Conservation (phyloP, 768 basidiomycete species). For the Lactifluus subvellereus region DNA sequence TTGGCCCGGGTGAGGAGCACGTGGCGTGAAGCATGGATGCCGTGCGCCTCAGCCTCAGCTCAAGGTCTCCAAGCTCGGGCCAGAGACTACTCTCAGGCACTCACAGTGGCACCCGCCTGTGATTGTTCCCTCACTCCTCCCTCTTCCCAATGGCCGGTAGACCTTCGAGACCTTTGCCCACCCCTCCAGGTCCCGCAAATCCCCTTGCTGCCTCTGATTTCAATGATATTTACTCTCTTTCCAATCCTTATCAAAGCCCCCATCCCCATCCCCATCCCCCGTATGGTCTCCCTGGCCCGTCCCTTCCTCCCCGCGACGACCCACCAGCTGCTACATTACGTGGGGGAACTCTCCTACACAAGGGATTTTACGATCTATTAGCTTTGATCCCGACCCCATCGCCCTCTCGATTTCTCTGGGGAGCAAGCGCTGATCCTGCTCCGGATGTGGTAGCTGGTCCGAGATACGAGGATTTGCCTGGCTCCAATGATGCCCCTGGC, state of each 20-base stretch:
- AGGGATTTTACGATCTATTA: slow-evolving; percentile 85
- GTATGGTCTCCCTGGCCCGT: slow-evolving; percentile 26
- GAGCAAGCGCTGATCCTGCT: slow-evolving; percentile 31
- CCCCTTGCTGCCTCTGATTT: neutral
- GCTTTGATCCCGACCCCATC: slow-evolving; percentile 64
- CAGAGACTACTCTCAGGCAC: too few species aligned
- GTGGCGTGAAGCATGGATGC: slow-evolving; percentile 17
- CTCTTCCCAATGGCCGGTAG: slow-evolving; percentile 11
- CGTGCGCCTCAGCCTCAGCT: neutral
- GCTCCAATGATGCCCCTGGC: slow-evolving; percentile 30
- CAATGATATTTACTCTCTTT: slow-evolving; percentile 15
- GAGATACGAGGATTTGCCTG: slow-evolving; percentile 56
- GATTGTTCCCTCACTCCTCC: neutral
- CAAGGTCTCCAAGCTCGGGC: neutral
- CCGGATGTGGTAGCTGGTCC: slow-evolving; percentile 53
- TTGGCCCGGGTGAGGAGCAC: neutral
- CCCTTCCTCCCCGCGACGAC: slow-evolving; percentile 34
- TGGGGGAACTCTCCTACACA: slow-evolving; percentile 71
- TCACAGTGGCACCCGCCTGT: neutral
- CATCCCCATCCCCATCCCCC: slow-evolving; percentile 40
- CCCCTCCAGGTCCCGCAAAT: slow-evolving; percentile 16
- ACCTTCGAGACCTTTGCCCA: slow-evolving; percentile 22
- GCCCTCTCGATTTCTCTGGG: slow-evolving; percentile 61
- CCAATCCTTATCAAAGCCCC: slow-evolving; percentile 27
- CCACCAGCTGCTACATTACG: slow-evolving; percentile 48